phyloP scores from a whole-genome alignment of 2,329 filamentous ascomycete genomes.

The Dactylellina haptotyla region DNA sequence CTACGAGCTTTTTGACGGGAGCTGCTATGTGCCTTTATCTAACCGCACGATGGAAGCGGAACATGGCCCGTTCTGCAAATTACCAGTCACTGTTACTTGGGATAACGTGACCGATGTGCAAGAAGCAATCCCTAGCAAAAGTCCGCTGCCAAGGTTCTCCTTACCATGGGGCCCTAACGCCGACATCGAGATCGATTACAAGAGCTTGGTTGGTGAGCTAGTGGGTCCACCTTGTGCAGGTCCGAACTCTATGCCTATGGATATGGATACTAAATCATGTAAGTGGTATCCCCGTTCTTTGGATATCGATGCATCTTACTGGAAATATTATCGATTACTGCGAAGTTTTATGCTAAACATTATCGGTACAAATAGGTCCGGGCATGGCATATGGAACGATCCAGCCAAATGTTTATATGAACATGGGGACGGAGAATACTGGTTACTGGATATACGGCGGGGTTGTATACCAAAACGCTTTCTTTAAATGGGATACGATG shows the following conservation, averaged over 20 bases:
- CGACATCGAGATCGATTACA: conserved; percentile 28
- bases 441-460: conserved; percentile 44
- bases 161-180: conserved; percentile 28
- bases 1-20: conserved; percentile 39
- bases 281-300: background rate
- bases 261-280: background rate
- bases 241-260: background rate
- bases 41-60: background rate
- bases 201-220: conserved; percentile 18
- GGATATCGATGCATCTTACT: background rate
- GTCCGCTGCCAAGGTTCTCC: background rate
- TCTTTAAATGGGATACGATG: conserved; percentile 33
- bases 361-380: conserved; percentile 7
- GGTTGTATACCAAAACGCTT: conserved; percentile 39
- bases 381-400: conserved; percentile 34
- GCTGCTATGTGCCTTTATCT: no score
- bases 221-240: background rate
- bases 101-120: background rate
- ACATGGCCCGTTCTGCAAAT: conserved; percentile 19
- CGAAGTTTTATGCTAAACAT: background rate
- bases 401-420: conserved; percentile 20
- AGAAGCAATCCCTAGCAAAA: background rate
- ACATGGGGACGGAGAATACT: background rate
- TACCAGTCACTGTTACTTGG: conserved; percentile 20
- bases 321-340: no score